Base-by-base conservation (phyloP, 2,329 filamentous ascomycete genomes). In the Fusarium chlamydosporum region DNA sequence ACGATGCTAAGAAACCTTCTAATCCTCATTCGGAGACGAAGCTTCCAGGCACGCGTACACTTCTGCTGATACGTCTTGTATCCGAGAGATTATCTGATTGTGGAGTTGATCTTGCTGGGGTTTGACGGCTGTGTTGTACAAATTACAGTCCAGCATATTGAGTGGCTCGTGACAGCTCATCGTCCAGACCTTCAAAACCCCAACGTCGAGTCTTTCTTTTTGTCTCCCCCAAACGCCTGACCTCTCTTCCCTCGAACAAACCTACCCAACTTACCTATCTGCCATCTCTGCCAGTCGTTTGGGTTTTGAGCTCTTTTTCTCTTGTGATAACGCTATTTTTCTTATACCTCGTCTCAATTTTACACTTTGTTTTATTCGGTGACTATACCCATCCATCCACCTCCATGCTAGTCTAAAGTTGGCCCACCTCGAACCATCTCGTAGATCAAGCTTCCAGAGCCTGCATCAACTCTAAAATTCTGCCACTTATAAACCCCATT, bases 111-210 rank as follows among this genome's bases (percentile, higher is more conserved):
- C 56, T 63, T 29, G 26, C 40, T 38, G 54, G 54, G 35, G 40
- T 57, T 63, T 51, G n/a, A 35, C 54, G 11, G 41, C 51, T 27
- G 57, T 38, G 60, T 63, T 34, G 47, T 46, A 53, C 50, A 68
- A 45, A 40, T 41, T 27, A 60, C 10, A 31, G 13, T 31, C 16
- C 46, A 45, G 48, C 29, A 15, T 47, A 31, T 18, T n/a, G 31
- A 56, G 48, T 59, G 63, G 67, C 66, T 63, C 52, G 66, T 69
- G 61, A 67, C 66, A 59, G 61, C 56, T 56, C 56, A 55, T 56
- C 31, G 20, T 27, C 46, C 43, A 51, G 52, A 57, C 41, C 23
- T 37, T 56, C 56, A 53, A 61, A 65, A 66, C 29, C 20, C 52
- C 50, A 45, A 65, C 37, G 29, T 53, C 26, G 48, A 65, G 43